Percentiles rank a stretch among this genome's conserved stretches.
These are phyloP conservation scores for Candida dubliniensis DNA, from an alignment of 1,139 yeast genomes.

Conservation along the genomic window DNA sequence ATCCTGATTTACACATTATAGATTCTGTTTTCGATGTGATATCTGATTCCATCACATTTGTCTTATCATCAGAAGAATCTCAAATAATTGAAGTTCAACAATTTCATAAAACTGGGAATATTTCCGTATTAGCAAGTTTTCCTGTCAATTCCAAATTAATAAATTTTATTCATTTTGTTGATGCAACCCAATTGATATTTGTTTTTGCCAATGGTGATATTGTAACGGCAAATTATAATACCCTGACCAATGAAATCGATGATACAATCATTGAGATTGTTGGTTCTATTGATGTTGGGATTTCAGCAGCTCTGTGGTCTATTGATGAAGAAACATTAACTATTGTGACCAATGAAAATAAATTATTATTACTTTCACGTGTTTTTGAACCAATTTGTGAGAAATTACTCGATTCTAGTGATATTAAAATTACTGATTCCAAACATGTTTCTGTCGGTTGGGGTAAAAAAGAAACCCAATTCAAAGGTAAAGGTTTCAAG, in stretches of 20 bases:
- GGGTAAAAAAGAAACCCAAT: slow-evolving; percentile 98
- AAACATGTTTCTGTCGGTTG: slow-evolving; percentile 97
- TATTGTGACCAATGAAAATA: slow-evolving; percentile 62
- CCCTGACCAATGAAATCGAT: slow-evolving; percentile 48
- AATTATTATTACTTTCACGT: slow-evolving; percentile 68
- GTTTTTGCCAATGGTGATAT: slow-evolving; percentile 70
- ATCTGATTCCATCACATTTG: slow-evolving; percentile 70
- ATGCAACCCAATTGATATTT: slow-evolving; percentile 58
- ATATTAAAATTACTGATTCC: slow-evolving; percentile 59
- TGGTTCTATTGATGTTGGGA: slow-evolving; percentile 80
- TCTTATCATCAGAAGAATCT: slow-evolving; percentile 60
- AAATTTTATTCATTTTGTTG: slow-evolving; percentile 66
- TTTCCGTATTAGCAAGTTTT: slow-evolving; percentile 56
- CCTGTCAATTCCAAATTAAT: slow-evolving; percentile 38
- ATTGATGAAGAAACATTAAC: slow-evolving; percentile 86
- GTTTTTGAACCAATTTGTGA: slow-evolving; percentile 81
- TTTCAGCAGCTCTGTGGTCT: slow-evolving; percentile 81
- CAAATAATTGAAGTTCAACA: slow-evolving; percentile 53
- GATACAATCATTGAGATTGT: slow-evolving; percentile 67
- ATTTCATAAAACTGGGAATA: slow-evolving; percentile 58
- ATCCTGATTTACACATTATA: slow-evolving; percentile 61
- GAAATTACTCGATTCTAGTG: slow-evolving; percentile 54
- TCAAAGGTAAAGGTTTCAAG: slow-evolving; percentile 89
- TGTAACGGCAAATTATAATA: slow-evolving; percentile 63
- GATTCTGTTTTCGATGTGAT: slow-evolving; percentile 74